A percentile compares a stretch with the other conserved stretches of the same genome.
Evolutionary conservation across 805 yeast genomes (phyloP).

Genomic region (Cyberlindnera saturnus): DNA sequence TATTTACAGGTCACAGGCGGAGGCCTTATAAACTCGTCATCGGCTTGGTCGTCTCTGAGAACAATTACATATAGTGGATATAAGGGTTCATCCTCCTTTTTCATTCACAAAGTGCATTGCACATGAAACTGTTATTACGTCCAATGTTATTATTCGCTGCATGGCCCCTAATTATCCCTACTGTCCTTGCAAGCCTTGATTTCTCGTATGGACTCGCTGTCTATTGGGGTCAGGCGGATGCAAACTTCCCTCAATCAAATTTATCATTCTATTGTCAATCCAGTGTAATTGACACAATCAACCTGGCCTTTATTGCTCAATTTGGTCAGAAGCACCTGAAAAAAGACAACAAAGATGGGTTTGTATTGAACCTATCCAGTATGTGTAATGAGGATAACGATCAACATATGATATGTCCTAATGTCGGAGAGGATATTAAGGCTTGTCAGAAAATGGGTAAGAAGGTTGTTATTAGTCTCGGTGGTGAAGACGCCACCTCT

Average conservation of each 20-base stretch:
- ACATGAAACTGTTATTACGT: background rate
- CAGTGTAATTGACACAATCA: conserved; percentile 61
- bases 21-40: no score
- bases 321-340: conserved; percentile 13
- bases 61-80: no score
- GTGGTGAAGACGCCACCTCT: conserved; percentile 57
- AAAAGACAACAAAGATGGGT: conserved; percentile 9
- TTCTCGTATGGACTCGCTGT: conserved; percentile 37
- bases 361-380: conserved; percentile 49
- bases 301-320: conserved; percentile 52
- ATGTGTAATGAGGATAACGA: conserved; percentile 33
- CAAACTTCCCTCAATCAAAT: conserved; percentile 33
- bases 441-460: conserved; percentile 78
- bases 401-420: conserved; percentile 35
- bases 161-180: no score
- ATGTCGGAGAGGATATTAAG: conserved; percentile 61
- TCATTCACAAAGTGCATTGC: background rate
- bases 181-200: conserved; percentile 1
- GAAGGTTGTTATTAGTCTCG: conserved; percentile 67
- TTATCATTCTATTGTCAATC: conserved; percentile 55
- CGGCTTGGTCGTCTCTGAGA: no score
- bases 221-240: conserved; percentile 74
- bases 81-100: background rate
- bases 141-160: background rate
- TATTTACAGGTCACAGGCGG: no score